A percentile compares a stretch with the other conserved stretches of the same genome.
These are phyloP conservation scores for sorghum (Sorghum bicolor) DNA, from an alignment of 176 grass and related monocot genomes.

Conservation along the genomic window Sorghum_bicolor_NCBIv3 NC_012875.2:55342001-55342500, in stretches of 20 bases:
- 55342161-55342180: constrained; percentile 20
- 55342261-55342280: constrained; percentile 93
- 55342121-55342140: constrained; percentile 69
- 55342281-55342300: constrained; percentile 95
- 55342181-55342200: constrained; percentile 19
- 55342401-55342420: not conserved
- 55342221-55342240: constrained; percentile 91
- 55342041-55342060: constrained; percentile 93
- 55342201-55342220: constrained; percentile 40
- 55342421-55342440: constrained; percentile 33
- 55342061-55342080: constrained; percentile 96
- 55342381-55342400: constrained; percentile 4
- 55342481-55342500: constrained; percentile 78
- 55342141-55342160: constrained; percentile 1
- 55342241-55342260: constrained; percentile 96
- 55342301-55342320: constrained; percentile 81
- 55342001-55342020: not conserved
- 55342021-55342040: constrained; percentile 29
- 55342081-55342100: constrained; percentile 90
- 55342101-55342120: constrained; percentile 85
- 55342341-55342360: constrained; percentile 84
- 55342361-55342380: constrained; percentile 69
- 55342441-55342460: constrained; percentile 77
- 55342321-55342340: constrained; percentile 85
- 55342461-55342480: constrained; percentile 82